Evolutionary conservation across 1,139 yeast genomes (phyloP), one percentile per base, ranked within the genome.

Genomic region (Eremothecium cymbalariae): DNA sequence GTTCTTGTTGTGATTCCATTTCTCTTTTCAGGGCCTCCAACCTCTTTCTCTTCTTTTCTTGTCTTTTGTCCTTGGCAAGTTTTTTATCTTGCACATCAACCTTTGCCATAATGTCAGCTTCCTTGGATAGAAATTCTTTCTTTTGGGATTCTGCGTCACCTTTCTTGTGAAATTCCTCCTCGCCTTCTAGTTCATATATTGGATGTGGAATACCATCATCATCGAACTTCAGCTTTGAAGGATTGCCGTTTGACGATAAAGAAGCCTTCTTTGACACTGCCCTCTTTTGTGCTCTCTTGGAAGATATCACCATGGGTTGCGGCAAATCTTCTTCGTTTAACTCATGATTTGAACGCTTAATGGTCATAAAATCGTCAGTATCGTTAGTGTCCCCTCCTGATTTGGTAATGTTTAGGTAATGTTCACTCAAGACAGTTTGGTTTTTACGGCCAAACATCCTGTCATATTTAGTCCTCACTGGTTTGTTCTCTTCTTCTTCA

Each of bases 371-470:
- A 41, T 80, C 95, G n/a, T 74, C 85, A 17, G 66, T 77, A 12
- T 68, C 78, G 8, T 27, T 21, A 8, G 67, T 79, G 2, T 62
- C 72, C 1, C 55, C 55, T 19, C 53, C 59, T 19, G 63, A 45
- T 18, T 62, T 64, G 2, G 81, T 76, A 60, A 90, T 68, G 42
- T 77, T 82, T 61, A 77, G 61, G 55, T 85, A 90, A 55, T 86
- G 94, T 45, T 86, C 93, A 24, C 95, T 81, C 39, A 93, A 65
- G 20, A 90, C 94, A 32, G 83, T 83, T 63, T 93, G 98, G 59
- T 90, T 93, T 59, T 83, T 72, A 57, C 99, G 74, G 55, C 84
- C 94, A 63, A 93, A 93, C 95, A 90, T 88, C 46, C 93, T 74
- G 59, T 93, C 98, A 54, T 85, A 85, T 57, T 83, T 90, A 8